Conservation (phyloP, 352 stramenopile genomes). For the Pythium phragmiticola region DNA sequence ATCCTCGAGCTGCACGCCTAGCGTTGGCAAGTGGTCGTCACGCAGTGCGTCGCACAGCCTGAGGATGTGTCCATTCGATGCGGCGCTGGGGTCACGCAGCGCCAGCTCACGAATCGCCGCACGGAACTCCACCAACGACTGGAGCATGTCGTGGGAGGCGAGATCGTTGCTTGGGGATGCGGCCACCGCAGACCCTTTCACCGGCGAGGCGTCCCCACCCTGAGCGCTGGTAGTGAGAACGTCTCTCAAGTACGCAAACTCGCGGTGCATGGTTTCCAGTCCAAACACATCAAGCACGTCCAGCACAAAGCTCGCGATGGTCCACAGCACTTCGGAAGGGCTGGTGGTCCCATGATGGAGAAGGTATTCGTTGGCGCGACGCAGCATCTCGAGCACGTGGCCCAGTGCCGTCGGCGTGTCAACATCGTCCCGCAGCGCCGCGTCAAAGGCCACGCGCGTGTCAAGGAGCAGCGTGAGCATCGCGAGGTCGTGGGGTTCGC, state of each 20-base stretch:
- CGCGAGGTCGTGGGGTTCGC: constrained; percentile 48
- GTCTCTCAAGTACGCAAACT: constrained; percentile 48
- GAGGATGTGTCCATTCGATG: constrained; percentile 46
- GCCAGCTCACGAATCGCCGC: constrained; percentile 57
- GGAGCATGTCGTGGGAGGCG: constrained; percentile 36
- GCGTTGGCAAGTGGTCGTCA: constrained; percentile 45
- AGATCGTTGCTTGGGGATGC: not conserved
- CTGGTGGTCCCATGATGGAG: constrained; percentile 34
- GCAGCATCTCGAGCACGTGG: constrained; percentile 70
- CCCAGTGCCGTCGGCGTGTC: constrained; percentile 81
- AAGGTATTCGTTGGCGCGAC: constrained; percentile 57
- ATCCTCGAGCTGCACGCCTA: constrained; percentile 74
- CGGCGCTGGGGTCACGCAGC: constrained; percentile 41
- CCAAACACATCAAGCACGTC: constrained; percentile 72
- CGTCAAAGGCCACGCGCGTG: constrained; percentile 53
- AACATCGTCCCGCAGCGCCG: constrained; percentile 83
- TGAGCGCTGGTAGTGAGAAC: constrained; percentile 22
- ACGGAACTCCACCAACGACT: constrained; percentile 59
- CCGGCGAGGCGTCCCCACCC: constrained; percentile 1
- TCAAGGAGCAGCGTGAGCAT: constrained; percentile 55
- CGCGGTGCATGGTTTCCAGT: constrained; percentile 44
- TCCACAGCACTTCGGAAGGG: constrained; percentile 57
- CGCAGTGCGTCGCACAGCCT: constrained; percentile 62
- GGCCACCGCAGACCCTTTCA: not conserved
- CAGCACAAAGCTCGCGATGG: constrained; percentile 61